These are phyloP conservation scores for Fusarium dlaminii DNA, from an alignment of 2,329 filamentous ascomycete species.

Conservation along the genomic window DNA sequence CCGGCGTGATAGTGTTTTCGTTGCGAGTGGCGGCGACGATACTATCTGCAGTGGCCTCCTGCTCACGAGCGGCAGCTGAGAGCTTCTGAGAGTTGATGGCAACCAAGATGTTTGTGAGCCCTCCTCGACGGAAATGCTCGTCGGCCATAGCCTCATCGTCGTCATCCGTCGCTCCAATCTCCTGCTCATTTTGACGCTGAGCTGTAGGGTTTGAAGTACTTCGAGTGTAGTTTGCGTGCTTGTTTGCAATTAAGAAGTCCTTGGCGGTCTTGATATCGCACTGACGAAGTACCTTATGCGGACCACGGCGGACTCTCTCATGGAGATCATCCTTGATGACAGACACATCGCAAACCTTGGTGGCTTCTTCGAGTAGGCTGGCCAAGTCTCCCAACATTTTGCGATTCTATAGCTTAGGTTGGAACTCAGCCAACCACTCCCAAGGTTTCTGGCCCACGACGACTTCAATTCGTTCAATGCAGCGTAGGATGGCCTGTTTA, in stretches of 20 bases:
- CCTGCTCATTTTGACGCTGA: neutral
- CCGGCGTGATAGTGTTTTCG: neutral
- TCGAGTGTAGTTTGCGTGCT: neutral
- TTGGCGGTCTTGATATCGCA: neutral
- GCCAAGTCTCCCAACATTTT: neutral
- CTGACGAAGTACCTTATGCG: neutral
- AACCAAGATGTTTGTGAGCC: neutral
- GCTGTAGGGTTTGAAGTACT: neutral
- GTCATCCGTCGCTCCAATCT: neutral
- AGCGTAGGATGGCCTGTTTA: neutral
- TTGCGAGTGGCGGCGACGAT: neutral
- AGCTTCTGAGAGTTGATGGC: neutral
- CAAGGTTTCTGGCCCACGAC: neutral
- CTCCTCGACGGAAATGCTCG: neutral
- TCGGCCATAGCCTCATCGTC: neutral
- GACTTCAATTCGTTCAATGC: neutral
- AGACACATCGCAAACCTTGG: neutral
- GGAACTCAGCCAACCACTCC: constrained; percentile 1
- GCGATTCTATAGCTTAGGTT: neutral
- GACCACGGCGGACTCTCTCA: neutral
- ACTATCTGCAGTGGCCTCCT: neutral
- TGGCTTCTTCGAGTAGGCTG: neutral
- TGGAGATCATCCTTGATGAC: neutral
- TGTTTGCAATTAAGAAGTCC: neutral
- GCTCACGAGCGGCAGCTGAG: neutral